Evolutionary conservation across 23 red algal genomes (phyloP).

Genomic region (Gracilaria domingensis): DNA sequence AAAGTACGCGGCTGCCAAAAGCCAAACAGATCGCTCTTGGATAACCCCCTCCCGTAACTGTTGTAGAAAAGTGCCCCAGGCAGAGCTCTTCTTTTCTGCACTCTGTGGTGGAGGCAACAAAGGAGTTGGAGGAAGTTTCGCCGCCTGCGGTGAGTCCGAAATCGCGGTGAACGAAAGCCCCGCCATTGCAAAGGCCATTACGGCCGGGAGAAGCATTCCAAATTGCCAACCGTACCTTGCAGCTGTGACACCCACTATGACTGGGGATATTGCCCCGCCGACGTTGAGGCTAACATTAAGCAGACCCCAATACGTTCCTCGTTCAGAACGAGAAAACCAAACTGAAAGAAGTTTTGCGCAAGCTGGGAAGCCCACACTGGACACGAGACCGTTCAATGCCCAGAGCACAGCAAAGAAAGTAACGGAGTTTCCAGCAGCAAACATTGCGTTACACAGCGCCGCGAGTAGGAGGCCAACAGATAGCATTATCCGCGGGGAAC

Average conservation of each 20-base stretch:
- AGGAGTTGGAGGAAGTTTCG: constrained; percentile 31
- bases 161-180: constrained; percentile 30
- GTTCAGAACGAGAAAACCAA: constrained; percentile 71
- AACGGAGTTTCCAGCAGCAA: constrained; percentile 58
- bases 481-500: constrained; percentile 66
- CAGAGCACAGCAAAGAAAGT: constrained; percentile 65
- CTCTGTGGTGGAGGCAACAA: constrained; percentile 31
- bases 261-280: constrained; percentile 71
- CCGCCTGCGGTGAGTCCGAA: constrained; percentile 57
- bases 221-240: constrained; percentile 57
- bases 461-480: constrained; percentile 54
- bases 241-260: constrained; percentile 59
- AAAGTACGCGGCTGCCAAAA: constrained; percentile 74
- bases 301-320: constrained; percentile 75
- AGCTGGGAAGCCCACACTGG: constrained; percentile 70
- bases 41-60: constrained; percentile 50
- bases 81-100: background rate
- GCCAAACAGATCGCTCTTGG: constrained; percentile 33
- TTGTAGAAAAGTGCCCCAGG: constrained; percentile 14
- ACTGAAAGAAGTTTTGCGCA: constrained; percentile 72
- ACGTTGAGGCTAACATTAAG: constrained; percentile 73
- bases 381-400: constrained; percentile 66
- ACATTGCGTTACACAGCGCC: constrained; percentile 54
- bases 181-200: constrained; percentile 39
- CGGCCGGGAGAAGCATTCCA: constrained; percentile 64